Evolutionary conservation across 2,329 filamentous ascomycete genomes (phyloP).

Genomic region (Grosmannia clavigera): DNA sequence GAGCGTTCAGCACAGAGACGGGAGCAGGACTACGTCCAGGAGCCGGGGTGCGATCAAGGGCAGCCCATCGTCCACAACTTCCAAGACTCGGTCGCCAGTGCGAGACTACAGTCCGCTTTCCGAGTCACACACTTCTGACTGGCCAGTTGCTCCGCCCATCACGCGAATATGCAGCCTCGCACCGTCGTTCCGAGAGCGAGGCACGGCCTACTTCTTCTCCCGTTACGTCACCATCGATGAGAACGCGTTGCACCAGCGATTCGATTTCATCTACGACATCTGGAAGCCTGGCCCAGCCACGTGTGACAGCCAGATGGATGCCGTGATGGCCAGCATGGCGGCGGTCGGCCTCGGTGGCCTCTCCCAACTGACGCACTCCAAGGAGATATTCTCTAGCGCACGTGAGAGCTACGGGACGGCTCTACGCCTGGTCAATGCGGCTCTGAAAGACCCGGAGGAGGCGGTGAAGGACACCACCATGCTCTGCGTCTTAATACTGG

Average conservation of each 20-base stretch:
- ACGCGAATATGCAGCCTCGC: slow-evolving; percentile 20
- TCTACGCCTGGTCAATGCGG: slow-evolving; percentile 35
- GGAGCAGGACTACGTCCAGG: neutral
- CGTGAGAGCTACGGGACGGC: slow-evolving; percentile 39
- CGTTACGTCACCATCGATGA: slow-evolving; percentile 35
- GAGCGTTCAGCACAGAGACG: neutral
- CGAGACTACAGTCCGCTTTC: slow-evolving; percentile 1
- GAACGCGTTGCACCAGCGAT: slow-evolving; percentile 33
- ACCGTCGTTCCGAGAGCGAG: slow-evolving; percentile 28
- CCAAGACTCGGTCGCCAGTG: neutral
- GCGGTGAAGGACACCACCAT: slow-evolving; percentile 37
- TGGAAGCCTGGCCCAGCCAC: slow-evolving; percentile 31
- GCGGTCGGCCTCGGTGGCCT: slow-evolving; percentile 42
- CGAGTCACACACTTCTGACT: slow-evolving; percentile 21
- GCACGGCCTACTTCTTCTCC: slow-evolving; percentile 37
- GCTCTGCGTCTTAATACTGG: slow-evolving; percentile 39
- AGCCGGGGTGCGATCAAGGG: neutral
- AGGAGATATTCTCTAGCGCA: slow-evolving; percentile 32
- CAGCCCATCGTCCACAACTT: neutral
- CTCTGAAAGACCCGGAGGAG: slow-evolving; percentile 31
- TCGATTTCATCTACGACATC: slow-evolving; percentile 40
- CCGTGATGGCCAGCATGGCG: slow-evolving; percentile 38
- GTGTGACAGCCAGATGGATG: slow-evolving; percentile 25
- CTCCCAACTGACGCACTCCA: slow-evolving; percentile 30
- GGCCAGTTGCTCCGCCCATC: slow-evolving; percentile 18